Evolutionary conservation across 2,329 filamentous ascomycete species (phyloP), one percentile per base, ranked within the genome.

Genomic region (Rhytidhysteron rufulum): DNA sequence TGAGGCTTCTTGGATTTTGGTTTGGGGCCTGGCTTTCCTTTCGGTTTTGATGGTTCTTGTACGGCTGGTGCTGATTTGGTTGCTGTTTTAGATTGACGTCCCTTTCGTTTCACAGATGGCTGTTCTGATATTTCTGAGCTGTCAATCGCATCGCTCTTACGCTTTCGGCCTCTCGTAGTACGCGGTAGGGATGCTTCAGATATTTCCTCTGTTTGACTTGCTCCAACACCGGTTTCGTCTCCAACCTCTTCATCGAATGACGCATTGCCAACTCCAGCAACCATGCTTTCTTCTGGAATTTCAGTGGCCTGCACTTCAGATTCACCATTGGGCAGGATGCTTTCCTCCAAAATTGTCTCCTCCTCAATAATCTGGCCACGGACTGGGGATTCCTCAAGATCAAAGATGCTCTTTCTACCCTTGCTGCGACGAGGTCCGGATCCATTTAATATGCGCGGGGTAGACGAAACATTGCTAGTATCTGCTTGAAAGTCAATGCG

Each of bases 341-440:
- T 55, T 22, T 59, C 57, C 31, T 65, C 60, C 20, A 58, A 44
- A 16, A 62, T 38, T 25, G 51, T 63, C 34, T 66, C 61, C 17
- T 64, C 60, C 15, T 58, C 43, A 8, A 54, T 47, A 8, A 49
- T 45, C 27, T 50, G 46, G 24, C 42, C 50, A 8, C 51, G 55
- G 11, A 39, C 51, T 4, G 62, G 62, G 5, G 62, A 66, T 10
- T 41, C 43, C 30, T 60, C 55, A n/a, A 66, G 45, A n/a, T 57
- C 55, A 39, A 63, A 66, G 3, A 66, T 42, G 33, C 56, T 48
- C 5, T 45, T 42, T 13, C 59, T 58, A 11, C 6, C 25, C 36
- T 51, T 57, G 34, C 54, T 55, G 15, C 60, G 58, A 17, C 57
- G 54, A 38, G 55, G 53, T 1, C 57, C 61, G 44, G 51, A 60